Evolutionary conservation across 2,329 filamentous ascomycete genomes (phyloP), one percentile per base, ranked within the genome.

Genomic region (Rhynchosporium agropyri): DNA sequence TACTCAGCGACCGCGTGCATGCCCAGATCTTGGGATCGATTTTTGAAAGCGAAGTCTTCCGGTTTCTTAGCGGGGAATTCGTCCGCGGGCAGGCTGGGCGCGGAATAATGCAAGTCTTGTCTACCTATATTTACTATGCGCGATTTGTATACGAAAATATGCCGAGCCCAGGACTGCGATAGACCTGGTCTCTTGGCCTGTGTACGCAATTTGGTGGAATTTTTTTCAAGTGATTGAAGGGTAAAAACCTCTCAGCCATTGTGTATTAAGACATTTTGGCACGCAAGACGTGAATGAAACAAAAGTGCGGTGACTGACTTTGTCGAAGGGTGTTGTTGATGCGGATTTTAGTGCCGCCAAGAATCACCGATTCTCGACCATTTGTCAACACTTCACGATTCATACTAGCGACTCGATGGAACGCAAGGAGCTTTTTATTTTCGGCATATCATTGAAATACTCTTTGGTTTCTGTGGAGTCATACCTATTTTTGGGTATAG

Each of bases 1-100:
- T 48, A 57, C 33, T 46, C 54, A 57, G 54, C 54, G 15, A 31
- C 42, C 29, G 54, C 43, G 43, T 57, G 54, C 54, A 57, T 46
- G 42, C 54, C 54, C 54, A 57, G 40, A 26, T 46, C 31, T 42
- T 57, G 45, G 43, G 54, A 36, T 42, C 20, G n/a, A 42, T 40
- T 33, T 54, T 54, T 33, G 51, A 42, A 40, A 29, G 51, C 33
- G 51, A 54, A 20, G 3, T 54, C 38, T 42, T 54, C n/a, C 51
- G 51, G 40, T 8, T 26, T 26, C 6, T 33, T 54, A 40, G 38
- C 20, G 33, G 51, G 53, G 36, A 42, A 29, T 13, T 36, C 40
- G 51, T 20, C 20, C 20, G 20, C 20, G 51, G 51, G 33, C 28
- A 20, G 33, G 7, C 51, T 54, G 40, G 33, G 51, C 51, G 38